Base-by-base conservation (phyloP, 345 rosid species). In the Pseudoturritis turrita region DNA sequence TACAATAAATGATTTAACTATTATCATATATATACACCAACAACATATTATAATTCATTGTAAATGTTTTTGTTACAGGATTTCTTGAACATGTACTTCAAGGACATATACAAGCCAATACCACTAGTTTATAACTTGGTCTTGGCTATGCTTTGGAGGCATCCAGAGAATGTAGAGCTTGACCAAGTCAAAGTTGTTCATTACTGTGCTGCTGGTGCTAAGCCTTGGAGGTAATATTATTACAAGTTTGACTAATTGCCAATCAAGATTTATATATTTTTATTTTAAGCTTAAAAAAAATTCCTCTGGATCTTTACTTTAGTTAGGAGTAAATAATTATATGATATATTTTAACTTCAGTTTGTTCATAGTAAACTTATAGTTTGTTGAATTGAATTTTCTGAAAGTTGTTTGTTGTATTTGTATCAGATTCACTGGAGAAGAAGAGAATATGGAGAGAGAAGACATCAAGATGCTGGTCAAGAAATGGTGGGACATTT, bases 121-220 rank as follows among this genome's bases (percentile, higher is more conserved):
- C 83, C 88, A 4, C 72, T 71, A 2, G 21, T 25, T 39, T 90
- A 88, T 77, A 90, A 88, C 56, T 86, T 90, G 40, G 89, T 88
- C 0, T 26, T 85, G 72, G 96, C 96, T 41, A 71, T 88, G 96
- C 68, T 90, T 3, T 90, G 96, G 96, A 87, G 91, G 46, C 96
- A 88, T 53, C 94, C 89, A 0, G 91, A 90, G 72, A 90, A 88
- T 57, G 54, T 90, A 22, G 77, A 86, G 53, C 67, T 85, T 19
- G 83, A 81, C 22, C 51, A 84, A 25, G 85, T 76, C 10, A 86
- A 85, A 72, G 96, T 88, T 46, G 94, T 77, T 73, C 96, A 90
- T 28, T 86, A 86, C 23, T 88, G 92, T 80, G 94, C 94, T n/a
- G 89, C 83, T 58, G 88, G 92, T 74, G 59, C 86, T 40, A 85